Percentiles rank a stretch among this genome's conserved stretches.
phyloP scores from a whole-genome alignment of 2,329 filamentous ascomycete species.

The Stagonosporopsis rhizophila region DNA sequence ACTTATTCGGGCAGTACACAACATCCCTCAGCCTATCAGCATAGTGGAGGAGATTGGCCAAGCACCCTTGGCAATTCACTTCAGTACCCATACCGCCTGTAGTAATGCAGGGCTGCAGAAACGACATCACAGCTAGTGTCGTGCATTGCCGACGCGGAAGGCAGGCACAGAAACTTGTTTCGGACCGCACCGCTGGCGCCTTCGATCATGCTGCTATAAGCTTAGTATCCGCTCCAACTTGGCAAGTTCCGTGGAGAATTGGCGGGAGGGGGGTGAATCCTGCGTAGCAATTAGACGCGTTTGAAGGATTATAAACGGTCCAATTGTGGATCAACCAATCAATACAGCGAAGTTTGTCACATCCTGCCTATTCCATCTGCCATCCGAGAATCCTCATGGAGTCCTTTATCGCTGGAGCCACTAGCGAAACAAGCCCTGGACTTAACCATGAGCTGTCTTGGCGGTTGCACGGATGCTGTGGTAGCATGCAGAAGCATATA shows the following conservation, averaged over 20 bases:
- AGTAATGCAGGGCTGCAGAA: constrained; percentile 2
- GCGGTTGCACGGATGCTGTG: not conserved
- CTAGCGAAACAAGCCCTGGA: not conserved
- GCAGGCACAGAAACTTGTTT: constrained; percentile 5
- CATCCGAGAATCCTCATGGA: not conserved
- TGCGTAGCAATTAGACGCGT: not conserved
- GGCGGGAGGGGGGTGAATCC: not conserved
- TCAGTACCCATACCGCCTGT: constrained; percentile 2
- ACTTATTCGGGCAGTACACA: not conserved
- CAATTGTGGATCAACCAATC: constrained; percentile 1
- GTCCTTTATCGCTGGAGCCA: not conserved
- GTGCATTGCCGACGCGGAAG: constrained; percentile 2
- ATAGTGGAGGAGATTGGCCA: constrained; percentile 3
- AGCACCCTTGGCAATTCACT: constrained; percentile 17
- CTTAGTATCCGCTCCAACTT: constrained; percentile 2
- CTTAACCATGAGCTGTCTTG: not conserved
- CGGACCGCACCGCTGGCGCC: constrained; percentile 9
- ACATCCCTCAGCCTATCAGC: not conserved
- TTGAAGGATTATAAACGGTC: not conserved
- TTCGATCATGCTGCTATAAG: not conserved
- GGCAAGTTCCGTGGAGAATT: not conserved
- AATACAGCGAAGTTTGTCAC: not conserved
- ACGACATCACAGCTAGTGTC: not conserved
- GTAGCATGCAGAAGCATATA: not conserved
- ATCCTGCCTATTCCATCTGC: constrained; percentile 11